phyloP scores from a whole-genome alignment of 352 stramenopile genomes.

The Phytophthora meadii region DNA sequence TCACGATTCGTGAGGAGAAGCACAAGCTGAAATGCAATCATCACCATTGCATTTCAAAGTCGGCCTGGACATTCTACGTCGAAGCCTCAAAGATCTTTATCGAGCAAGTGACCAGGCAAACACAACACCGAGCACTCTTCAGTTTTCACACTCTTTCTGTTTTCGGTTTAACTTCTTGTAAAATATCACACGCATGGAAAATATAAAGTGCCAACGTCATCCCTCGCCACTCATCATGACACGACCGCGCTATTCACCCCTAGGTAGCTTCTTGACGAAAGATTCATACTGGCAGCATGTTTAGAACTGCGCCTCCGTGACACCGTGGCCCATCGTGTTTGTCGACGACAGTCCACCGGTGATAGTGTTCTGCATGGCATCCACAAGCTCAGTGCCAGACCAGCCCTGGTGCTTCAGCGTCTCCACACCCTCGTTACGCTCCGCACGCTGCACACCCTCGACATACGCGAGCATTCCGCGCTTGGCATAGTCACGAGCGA shows the following conservation, averaged over 20 bases:
- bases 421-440: slow-evolving; percentile 95
- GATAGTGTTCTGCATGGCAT: slow-evolving; percentile 96
- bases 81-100: background rate
- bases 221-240: slow-evolving; percentile 10
- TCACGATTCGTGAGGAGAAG: no score
- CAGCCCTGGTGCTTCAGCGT: slow-evolving; percentile 98
- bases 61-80: no score
- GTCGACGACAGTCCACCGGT: slow-evolving; percentile 96
- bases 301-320: slow-evolving; percentile 98
- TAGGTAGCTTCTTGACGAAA: slow-evolving; percentile 20
- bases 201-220: slow-evolving; percentile 26
- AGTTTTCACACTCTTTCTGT: slow-evolving; percentile 27
- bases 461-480: slow-evolving; percentile 96
- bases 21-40: background rate
- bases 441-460: slow-evolving; percentile 95
- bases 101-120: no score
- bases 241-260: slow-evolving; percentile 16
- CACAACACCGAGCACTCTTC: background rate
- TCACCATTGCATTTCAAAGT: slow-evolving; percentile 1
- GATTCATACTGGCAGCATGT: slow-evolving; percentile 1
- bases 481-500: slow-evolving; percentile 92
- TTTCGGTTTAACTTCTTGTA: slow-evolving; percentile 34
- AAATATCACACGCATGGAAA: slow-evolving; percentile 41
- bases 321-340: slow-evolving; percentile 97
- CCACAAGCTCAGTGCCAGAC: slow-evolving; percentile 97